These are phyloP conservation scores for Exophiala mesophila DNA, from an alignment of 2,329 filamentous ascomycete species.

Conservation along the genomic window DNA sequence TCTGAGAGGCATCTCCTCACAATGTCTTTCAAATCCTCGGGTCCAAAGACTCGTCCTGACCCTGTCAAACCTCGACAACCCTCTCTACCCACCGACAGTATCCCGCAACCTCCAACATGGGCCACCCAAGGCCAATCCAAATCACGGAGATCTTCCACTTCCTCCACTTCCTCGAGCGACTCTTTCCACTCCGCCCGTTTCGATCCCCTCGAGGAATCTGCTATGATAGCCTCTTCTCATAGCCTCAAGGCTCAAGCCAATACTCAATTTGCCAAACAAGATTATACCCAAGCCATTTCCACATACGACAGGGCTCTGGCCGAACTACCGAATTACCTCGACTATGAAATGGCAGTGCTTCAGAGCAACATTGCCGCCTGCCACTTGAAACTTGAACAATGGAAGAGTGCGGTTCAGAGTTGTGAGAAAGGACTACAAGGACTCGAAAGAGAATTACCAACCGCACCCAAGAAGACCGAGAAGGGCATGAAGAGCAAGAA, in stretches of 20 bases:
- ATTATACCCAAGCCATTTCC: conserved; percentile 72
- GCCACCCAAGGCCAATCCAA: not conserved
- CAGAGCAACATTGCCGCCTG: conserved; percentile 87
- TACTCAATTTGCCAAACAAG: conserved; percentile 65
- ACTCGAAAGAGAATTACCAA: conserved; percentile 59
- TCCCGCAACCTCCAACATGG: conserved; percentile 16
- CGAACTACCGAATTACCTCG: conserved; percentile 75
- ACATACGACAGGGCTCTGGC: conserved; percentile 77
- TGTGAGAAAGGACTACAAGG: conserved; percentile 69
- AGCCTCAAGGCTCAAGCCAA: conserved; percentile 73
- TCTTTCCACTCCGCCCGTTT: conserved; percentile 35
- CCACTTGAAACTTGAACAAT: conserved; percentile 76
- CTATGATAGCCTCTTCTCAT: conserved; percentile 66
- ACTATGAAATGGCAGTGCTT: conserved; percentile 83
- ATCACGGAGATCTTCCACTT: conserved; percentile 23
- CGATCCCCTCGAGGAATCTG: conserved; percentile 47
- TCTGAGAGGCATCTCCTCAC: not conserved
- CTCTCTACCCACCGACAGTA: conserved; percentile 6
- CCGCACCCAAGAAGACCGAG: conserved; percentile 24
- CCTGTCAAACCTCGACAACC: conserved; percentile 16
- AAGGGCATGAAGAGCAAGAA: conserved; percentile 26
- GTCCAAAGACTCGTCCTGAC: conserved; percentile 24
- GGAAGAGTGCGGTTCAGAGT: conserved; percentile 73
- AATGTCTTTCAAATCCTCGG: conserved; percentile 25
- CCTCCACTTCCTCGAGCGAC: conserved; percentile 18